Evolutionary conservation across 768 basidiomycete genomes (phyloP), one percentile per base, ranked within the genome.

Genomic region (Saitozyma sp.): DNA sequence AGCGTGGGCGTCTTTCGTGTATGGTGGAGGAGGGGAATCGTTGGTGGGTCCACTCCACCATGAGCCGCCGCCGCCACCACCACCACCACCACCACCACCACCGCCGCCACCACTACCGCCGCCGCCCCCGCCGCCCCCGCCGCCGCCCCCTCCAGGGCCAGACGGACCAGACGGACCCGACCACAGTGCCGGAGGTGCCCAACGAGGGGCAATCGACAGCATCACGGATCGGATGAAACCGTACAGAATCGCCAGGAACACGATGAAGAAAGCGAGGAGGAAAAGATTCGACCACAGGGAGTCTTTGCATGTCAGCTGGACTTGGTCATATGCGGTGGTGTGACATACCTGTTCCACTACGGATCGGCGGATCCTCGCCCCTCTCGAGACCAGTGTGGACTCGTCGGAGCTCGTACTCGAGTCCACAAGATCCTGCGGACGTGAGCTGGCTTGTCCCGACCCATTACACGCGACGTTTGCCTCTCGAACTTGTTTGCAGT

Each of bases 391-490:
- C 66, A 10, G 40, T 45, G 42, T 73, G 57, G 10, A 92, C 82
- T 55, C 88, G 85, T 17, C 90, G 85, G 2, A 97, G 85, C 52
- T 85, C 84, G 74, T 96, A 97, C 63, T 91, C 86, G 57, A 97
- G 82, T 8, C 87, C 88, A 78, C 93, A 97, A 14, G 92, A 93
- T 16, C 89, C 92, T 92, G 63, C 62, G 51, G 41, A 39, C 45
- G 54, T 53, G 29, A 29, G 29, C 29, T 29, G 29, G 29, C 29
- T 29, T 29, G 29, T 29, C 29, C 29, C 29, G 29, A 29, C 29
- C 29, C 29, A 5, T 5, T 29, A 5, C 29, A 29, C 29, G 29
- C 29, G 29, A 5, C 2, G 2, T 29, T 29, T 5, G 5, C 29
- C 29, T 29, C 29, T 29, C 29, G 29, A 29, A 29, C 2, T 2